A percentile compares a stretch with the other conserved stretches of the same genome.
phyloP scores from a whole-genome alignment of 176 grass and related monocot genomes.

The Oropetium thomaeum region DNA sequence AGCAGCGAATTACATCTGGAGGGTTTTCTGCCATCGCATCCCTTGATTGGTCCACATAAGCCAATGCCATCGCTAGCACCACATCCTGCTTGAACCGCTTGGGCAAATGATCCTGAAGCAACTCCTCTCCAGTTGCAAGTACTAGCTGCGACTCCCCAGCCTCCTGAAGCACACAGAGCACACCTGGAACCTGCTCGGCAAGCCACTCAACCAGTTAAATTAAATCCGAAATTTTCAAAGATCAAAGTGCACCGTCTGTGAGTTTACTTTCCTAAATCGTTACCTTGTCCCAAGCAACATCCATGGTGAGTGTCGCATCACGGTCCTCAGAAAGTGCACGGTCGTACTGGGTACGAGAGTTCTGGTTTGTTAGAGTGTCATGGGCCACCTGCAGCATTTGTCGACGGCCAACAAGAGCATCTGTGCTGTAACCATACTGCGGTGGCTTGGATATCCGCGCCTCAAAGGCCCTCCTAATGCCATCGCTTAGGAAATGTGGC shows the following conservation, averaged over 20 bases:
- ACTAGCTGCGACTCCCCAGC: conserved; percentile 66
- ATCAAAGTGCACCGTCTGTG: not conserved
- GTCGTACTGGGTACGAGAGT: conserved; percentile 63
- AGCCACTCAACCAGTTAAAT: not conserved
- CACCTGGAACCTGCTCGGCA: conserved; percentile 67
- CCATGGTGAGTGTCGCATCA: conserved; percentile 39
- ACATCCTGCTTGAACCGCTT: conserved; percentile 95
- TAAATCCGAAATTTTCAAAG: not conserved
- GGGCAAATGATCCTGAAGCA: conserved; percentile 58
- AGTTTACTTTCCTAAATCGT: not conserved
- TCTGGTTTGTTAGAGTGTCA: conserved; percentile 58
- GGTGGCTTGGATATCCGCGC: conserved; percentile 64
- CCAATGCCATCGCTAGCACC: conserved; percentile 79
- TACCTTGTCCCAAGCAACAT: conserved; percentile 88
- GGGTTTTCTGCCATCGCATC: conserved; percentile 70
- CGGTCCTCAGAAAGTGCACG: conserved; percentile 51
- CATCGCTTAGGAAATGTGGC: conserved; percentile 74
- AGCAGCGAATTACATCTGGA: conserved; percentile 76
- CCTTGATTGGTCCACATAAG: conserved; percentile 88
- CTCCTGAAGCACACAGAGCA: conserved; percentile 80
- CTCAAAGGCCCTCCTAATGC: conserved; percentile 73
- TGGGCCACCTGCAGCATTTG: conserved; percentile 73
- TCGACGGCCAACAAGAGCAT: conserved; percentile 63
- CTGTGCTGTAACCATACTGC: conserved; percentile 66
- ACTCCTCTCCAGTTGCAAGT: conserved; percentile 45